phyloP scores from a whole-genome alignment of 176 grass and related monocot species.

The Avena sativa region DNA sequence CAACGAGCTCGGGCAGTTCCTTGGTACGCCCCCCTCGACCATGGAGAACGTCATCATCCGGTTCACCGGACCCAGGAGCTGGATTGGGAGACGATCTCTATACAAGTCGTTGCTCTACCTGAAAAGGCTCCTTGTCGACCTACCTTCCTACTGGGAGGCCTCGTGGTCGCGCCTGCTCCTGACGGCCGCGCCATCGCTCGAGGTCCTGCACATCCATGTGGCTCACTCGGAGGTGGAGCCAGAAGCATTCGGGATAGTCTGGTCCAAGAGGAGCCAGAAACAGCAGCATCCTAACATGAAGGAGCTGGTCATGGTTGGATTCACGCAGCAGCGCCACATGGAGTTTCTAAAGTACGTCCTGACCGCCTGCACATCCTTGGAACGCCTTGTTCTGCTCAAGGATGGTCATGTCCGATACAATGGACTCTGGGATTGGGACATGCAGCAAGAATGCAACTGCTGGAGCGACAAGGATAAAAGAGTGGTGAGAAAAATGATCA shows the following conservation, averaged over 20 bases:
- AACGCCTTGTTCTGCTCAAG: neutral
- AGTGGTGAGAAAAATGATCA: neutral
- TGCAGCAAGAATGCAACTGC: neutral
- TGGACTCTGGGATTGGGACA: slow-evolving; percentile 5
- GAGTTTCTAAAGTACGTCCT: neutral
- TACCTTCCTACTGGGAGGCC: slow-evolving; percentile 6
- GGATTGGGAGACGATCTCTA: neutral
- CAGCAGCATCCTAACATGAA: neutral
- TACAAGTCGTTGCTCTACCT: neutral
- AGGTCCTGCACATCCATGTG: slow-evolving; percentile 35
- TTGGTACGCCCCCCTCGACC: neutral
- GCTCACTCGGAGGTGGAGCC: neutral
- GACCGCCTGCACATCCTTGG: neutral
- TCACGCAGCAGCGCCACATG: neutral
- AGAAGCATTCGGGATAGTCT: neutral
- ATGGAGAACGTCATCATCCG: slow-evolving; percentile 5
- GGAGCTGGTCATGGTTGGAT: neutral
- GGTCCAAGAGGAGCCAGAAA: neutral
- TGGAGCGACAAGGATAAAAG: neutral
- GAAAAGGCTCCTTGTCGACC: slow-evolving; percentile 14
- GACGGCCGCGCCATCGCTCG: neutral
- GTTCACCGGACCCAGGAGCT: neutral
- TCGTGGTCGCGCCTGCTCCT: slow-evolving; percentile 23
- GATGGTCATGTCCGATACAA: neutral
- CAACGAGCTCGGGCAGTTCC: slow-evolving; percentile 2